phyloP scores from a whole-genome alignment of 2,329 filamentous ascomycete species.

The Xylariales sp. region DNA sequence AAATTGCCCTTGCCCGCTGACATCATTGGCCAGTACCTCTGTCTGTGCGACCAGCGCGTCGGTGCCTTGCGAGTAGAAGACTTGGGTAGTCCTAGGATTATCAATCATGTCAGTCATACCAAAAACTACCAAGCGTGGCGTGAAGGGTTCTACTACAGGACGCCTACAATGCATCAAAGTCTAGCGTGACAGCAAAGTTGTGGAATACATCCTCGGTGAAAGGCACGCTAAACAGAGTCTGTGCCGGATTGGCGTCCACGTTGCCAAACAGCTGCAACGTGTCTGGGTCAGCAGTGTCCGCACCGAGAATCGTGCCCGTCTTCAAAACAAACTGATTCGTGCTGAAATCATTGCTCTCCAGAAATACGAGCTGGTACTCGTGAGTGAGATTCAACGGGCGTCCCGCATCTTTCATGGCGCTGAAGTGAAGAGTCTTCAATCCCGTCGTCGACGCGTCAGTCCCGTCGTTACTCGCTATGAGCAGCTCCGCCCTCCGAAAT shows the following conservation, averaged over 20 bases:
- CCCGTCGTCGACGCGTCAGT: conserved; percentile 30
- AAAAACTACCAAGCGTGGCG: not conserved
- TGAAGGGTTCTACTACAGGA: not conserved
- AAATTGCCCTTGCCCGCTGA: conserved; percentile 30
- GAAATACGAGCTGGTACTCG: conserved; percentile 33
- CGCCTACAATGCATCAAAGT: conserved; percentile 26
- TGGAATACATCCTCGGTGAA: conserved; percentile 31
- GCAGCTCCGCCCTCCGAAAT: conserved; percentile 29
- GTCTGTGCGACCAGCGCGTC: conserved; percentile 26
- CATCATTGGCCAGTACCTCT: conserved; percentile 25
- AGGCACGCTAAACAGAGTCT: conserved; percentile 25
- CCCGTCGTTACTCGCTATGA: conserved; percentile 30
- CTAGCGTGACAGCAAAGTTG: conserved; percentile 28
- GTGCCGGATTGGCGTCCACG: conserved; percentile 19
- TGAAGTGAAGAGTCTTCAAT: conserved; percentile 32
- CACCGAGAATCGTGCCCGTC: conserved; percentile 28
- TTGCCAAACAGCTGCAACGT: conserved; percentile 32
- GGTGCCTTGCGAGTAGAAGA: conserved; percentile 28
- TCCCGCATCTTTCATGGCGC: conserved; percentile 27
- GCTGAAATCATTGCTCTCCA: conserved; percentile 32
- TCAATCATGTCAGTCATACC: conserved; percentile 7
- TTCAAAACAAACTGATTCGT: conserved; percentile 28
- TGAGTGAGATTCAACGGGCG: conserved; percentile 26
- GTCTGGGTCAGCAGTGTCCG: conserved; percentile 23
- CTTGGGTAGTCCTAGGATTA: conserved; percentile 20